A percentile compares a stretch with the other conserved stretches of the same genome.
Conservation (phyloP, 108 stramenopile species). For the Parietichytrium sp. region DNA sequence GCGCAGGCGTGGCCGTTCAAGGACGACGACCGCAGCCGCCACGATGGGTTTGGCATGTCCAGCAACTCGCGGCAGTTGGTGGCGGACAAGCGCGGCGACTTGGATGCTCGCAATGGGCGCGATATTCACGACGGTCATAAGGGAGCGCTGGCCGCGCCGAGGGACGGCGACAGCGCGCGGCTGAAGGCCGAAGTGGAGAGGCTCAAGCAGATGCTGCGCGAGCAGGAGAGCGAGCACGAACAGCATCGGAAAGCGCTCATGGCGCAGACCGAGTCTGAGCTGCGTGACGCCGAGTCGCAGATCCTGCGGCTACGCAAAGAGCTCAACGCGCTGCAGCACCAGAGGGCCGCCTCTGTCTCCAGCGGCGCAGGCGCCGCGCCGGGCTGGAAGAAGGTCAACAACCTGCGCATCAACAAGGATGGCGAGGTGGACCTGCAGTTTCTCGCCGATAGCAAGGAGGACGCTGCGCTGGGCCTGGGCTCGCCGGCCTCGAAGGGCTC, state of each 20-base stretch:
- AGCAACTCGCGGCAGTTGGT: too few relatives aligned
- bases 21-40: conserved; percentile 21
- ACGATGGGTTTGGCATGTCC: neutral
- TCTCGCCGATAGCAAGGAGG: too few relatives aligned
- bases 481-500: neutral
- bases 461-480: neutral
- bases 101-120: too few relatives aligned
- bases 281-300: neutral
- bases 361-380: too few relatives aligned
- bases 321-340: too few relatives aligned
- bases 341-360: too few relatives aligned
- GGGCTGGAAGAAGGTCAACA: too few relatives aligned
- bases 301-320: neutral
- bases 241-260: neutral
- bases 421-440: neutral
- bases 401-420: conserved; percentile 17
- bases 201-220: neutral
- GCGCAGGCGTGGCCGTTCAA: conserved; percentile 23
- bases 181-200: neutral
- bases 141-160: too few relatives aligned
- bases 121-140: too few relatives aligned
- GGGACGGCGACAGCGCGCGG: neutral
- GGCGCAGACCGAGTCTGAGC: conserved; percentile 5
- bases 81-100: too few relatives aligned
- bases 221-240: neutral